phyloP scores from a whole-genome alignment of 345 rosid species.

The Erucastrum elatum region DNA sequence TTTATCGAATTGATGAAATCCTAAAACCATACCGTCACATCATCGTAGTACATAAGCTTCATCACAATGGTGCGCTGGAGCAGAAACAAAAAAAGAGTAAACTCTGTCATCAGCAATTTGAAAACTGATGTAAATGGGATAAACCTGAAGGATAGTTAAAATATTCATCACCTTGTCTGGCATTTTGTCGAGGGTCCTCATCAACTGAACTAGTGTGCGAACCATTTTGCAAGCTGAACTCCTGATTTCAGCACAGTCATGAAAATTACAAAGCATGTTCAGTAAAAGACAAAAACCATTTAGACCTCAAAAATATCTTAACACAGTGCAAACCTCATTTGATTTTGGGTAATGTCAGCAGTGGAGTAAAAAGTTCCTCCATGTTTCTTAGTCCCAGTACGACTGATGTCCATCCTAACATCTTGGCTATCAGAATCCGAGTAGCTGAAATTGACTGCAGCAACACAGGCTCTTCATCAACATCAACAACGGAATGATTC shows the following conservation, averaged over 20 bases:
- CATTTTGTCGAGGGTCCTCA: conserved; percentile 97
- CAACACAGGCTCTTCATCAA: conserved; percentile 25
- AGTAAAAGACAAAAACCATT: not conserved
- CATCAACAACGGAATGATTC: not conserved
- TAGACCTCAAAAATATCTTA: not conserved
- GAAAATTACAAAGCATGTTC: not conserved
- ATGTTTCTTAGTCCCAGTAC: conserved; percentile 69
- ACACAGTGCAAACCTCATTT: conserved; percentile 66
- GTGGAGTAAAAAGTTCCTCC: conserved; percentile 74
- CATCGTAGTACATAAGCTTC: conserved; percentile 95
- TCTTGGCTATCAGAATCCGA: conserved; percentile 75
- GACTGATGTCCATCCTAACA: conserved; percentile 82
- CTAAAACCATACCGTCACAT: conserved; percentile 77
- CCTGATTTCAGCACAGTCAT: conserved; percentile 45
- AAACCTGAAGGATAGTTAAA: not conserved
- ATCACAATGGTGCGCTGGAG: conserved; percentile 90
- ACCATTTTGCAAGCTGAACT: conserved; percentile 97
- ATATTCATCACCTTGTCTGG: conserved; percentile 72
- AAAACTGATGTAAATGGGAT: not conserved
- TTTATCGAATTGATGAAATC: conserved; percentile 1
- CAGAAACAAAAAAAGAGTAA: conserved; percentile 17
- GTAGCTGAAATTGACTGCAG: conserved; percentile 91
- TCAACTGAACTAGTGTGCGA: conserved; percentile 84
- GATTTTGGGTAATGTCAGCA: conserved; percentile 78
- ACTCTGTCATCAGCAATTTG: conserved; percentile 22